Conservation (phyloP, 176 grass and related monocot species). For the Microstegium vimineum region DNA sequence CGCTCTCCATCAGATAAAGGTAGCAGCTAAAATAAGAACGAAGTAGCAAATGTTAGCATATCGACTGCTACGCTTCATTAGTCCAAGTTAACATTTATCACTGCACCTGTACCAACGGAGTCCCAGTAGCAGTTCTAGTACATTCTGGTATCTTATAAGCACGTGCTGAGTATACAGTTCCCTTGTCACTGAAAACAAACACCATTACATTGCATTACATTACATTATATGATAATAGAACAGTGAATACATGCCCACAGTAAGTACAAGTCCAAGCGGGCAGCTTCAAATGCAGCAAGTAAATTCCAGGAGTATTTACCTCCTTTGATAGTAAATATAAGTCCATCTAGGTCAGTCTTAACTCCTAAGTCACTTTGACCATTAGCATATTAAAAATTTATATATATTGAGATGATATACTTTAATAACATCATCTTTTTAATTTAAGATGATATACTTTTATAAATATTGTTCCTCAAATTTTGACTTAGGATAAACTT, state of each 20-base stretch:
- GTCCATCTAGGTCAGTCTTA: not conserved
- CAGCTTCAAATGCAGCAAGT: not conserved
- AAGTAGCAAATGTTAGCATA: slow-evolving; percentile 21
- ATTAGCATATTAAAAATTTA: not conserved
- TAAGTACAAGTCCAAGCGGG: not conserved
- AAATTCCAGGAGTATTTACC: not conserved
- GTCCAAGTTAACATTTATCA: slow-evolving; percentile 5
- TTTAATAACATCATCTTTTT: not conserved
- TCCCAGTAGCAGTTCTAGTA: slow-evolving; percentile 79
- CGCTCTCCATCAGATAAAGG: slow-evolving; percentile 81
- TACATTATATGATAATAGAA: slow-evolving; percentile 11
- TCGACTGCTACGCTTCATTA: slow-evolving; percentile 5
- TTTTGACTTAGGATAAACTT: not conserved
- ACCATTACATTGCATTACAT: not conserved
- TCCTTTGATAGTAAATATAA: not conserved
- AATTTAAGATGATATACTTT: not conserved
- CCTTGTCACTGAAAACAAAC: slow-evolving; percentile 68
- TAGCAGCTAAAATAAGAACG: slow-evolving; percentile 57
- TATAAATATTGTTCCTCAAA: not conserved
- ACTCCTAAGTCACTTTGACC: not conserved
- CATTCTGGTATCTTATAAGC: slow-evolving; percentile 94
- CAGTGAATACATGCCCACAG: not conserved
- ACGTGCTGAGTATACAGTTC: slow-evolving; percentile 89
- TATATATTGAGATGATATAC: not conserved
- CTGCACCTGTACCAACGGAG: slow-evolving; percentile 81